These are phyloP conservation scores for Fraxinus sp. DNA, from an alignment of 305 asterid species.

Conservation along the genomic window DNA sequence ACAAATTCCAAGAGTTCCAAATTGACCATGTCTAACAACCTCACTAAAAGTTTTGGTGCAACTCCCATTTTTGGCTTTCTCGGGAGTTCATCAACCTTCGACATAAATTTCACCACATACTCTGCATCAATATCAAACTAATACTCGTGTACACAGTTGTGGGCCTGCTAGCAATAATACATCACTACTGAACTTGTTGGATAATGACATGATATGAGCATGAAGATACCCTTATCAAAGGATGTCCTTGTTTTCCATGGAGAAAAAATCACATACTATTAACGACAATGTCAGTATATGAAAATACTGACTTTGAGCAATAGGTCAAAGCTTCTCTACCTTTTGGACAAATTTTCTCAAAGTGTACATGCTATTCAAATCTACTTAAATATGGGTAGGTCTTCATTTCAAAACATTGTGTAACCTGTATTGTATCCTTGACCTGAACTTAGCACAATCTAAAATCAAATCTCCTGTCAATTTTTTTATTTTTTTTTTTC, in stretches of 20 bases:
- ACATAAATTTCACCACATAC: not conserved
- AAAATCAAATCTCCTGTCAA: not conserved
- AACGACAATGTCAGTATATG: not conserved
- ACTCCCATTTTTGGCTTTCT: not conserved
- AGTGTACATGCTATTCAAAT: not conserved
- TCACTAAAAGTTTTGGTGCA: not conserved
- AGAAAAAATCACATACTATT: not conserved
- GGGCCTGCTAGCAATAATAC: not conserved
- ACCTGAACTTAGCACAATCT: not conserved
- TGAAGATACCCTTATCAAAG: not conserved
- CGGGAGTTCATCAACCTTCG: not conserved
- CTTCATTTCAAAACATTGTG: not conserved
- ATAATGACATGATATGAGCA: not conserved
- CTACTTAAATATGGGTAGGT: not conserved
- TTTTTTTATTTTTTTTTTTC: not conserved
- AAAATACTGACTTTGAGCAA: not conserved
- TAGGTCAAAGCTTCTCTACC: not conserved
- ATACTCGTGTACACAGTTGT: not conserved
- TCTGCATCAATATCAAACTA: not conserved
- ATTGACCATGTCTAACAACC: not conserved
- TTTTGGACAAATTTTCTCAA: not conserved
- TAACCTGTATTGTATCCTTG: not conserved
- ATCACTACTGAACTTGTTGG: not conserved
- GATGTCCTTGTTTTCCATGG: not conserved
- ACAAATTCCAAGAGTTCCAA: not conserved